phyloP scores from a whole-genome alignment of 2,329 filamentous ascomycete species.

The Canariomyces notabilis region DNA sequence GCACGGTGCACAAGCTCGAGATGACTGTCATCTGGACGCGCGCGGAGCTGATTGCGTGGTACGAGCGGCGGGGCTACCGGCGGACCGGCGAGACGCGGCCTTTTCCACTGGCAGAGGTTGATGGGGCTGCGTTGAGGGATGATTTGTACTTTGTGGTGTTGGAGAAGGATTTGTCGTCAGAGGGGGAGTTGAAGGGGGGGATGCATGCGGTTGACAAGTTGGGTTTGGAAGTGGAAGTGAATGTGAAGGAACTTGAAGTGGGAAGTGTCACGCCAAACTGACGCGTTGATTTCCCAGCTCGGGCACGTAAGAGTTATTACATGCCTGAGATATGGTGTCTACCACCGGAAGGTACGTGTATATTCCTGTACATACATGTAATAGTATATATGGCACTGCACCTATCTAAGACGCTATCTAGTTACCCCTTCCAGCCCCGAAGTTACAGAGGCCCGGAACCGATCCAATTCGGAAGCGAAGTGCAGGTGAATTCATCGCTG shows the following conservation, averaged over 20 bases:
- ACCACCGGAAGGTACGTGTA: too few species aligned
- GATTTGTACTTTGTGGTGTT: constrained; percentile 41
- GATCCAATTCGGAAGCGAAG: constrained; percentile 30
- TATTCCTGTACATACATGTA: too few species aligned
- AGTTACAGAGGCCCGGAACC: constrained; percentile 22
- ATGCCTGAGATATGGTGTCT: too few species aligned
- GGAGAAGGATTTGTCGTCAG: constrained; percentile 37
- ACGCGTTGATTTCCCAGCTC: too few species aligned
- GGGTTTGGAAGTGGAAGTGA: too few species aligned
- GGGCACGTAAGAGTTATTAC: too few species aligned
- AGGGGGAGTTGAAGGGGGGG: not conserved
- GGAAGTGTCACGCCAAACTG: too few species aligned
- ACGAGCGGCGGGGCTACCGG: constrained; percentile 39
- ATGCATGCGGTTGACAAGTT: not conserved
- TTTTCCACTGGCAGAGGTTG: constrained; percentile 40
- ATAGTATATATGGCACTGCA: not conserved
- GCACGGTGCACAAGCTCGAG: constrained; percentile 33
- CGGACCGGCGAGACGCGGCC: constrained; percentile 35
- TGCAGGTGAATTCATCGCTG: constrained; percentile 28
- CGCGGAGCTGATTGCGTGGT: constrained; percentile 43
- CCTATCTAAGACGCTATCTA: not conserved
- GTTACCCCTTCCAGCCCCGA: not conserved
- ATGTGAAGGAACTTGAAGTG: too few species aligned
- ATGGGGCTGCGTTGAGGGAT: constrained; percentile 32
- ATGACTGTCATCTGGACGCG: constrained; percentile 42